Evolutionary conservation across 2,329 filamentous ascomycete genomes (phyloP), one percentile per base, ranked within the genome.

Genomic region (Rugonectria rugulosa): DNA sequence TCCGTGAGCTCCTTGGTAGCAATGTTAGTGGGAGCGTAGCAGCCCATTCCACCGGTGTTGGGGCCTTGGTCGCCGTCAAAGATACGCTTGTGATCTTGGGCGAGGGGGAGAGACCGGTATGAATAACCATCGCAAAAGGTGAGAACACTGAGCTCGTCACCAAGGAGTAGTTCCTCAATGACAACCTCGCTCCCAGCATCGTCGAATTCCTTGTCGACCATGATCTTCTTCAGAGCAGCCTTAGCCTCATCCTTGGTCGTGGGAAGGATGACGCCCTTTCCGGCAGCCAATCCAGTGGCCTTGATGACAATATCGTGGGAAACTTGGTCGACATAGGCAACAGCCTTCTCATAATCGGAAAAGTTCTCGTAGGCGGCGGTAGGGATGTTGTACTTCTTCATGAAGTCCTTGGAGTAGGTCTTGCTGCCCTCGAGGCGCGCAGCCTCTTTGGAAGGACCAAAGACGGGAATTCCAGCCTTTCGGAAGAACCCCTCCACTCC

Each of bases 21-120:
- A 66, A 93, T 88, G 61, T 86, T 89, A 2, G 93, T 96, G n/a
- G 91, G 91, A 14, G 93, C 92, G 74, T 98, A 98, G 71, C 92
- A 97, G 46, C 95, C 95, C 95, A 98, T 98, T 34, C 95, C 95
- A 56, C 94, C 95, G 2, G 95, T 98, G 77, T 98, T 98, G 31
- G 92, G 91, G 2, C 95, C 95, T 44, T 85, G 82, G 71, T 98
- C 94, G 50, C 90, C 91, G 68, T 99, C 95, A 48, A 90, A 90
- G 62, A 96, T 92, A 59, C 92, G 86, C 83, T 99, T 98, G 80
- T 99, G 95, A 73, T 98, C 95, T 74, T 99, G 95, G 2, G 94
- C 94, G 1, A 95, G 89, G 5, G 94, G 94, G 9, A 98, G 81
- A 8, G 89, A 92, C 70, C 86, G 84, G 71, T 96, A 90, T 1